Base-by-base conservation (phyloP, 1,284 basidiomycete genomes). In the Vanrija sp. region DNA sequence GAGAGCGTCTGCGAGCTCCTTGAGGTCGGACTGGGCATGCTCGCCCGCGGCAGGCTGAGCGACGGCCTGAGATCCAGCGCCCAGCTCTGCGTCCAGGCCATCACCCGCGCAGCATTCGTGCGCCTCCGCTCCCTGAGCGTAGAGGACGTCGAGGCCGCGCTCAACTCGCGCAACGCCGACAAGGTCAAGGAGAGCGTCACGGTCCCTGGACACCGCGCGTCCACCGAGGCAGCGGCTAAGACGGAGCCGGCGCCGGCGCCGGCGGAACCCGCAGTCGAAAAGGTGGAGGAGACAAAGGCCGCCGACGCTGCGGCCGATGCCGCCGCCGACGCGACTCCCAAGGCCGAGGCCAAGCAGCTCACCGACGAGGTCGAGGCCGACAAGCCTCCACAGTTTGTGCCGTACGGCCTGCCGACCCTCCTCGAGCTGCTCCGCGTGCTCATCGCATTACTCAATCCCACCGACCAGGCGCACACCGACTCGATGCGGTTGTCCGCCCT, bases 1-100 rank as follows among this genome's bases (percentile, higher is more conserved):
- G 86, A 96, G 57, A 90, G 93, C 72, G 88, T 98, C 19, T 98
- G 96, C 74, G 95, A 98, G 78, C 93, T 98, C 86, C 81, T 99
- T 69, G 96, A 99, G 78, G 97, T 95, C 6, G 94, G 96, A 1
- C 78, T 99, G 61, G 96, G 92, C 38, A 98, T 96, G 67, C 93
- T 93, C 64, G 98, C 95, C 75, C 91, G 98, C 72, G 96, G 95
- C 81, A 83, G 96, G 43, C 80, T 98, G 6, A 91, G 90, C 67
- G 94, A 75, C 43, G 66, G 73, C 1, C 53, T 76, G 18, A 85
- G 96, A 46, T 85, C 88, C 39, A 91, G 90, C n/a, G 94, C 96
- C 1, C 94, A 98, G 73, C 84, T 85, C n/a, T 90, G 88, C 0
- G 95, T 98, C 84, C 88, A 95, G 65, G 80, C 84, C 1, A 84